These are phyloP conservation scores for Xylariales sp. DNA, from an alignment of 2,329 filamentous ascomycete species.

Conservation along the genomic window DNA sequence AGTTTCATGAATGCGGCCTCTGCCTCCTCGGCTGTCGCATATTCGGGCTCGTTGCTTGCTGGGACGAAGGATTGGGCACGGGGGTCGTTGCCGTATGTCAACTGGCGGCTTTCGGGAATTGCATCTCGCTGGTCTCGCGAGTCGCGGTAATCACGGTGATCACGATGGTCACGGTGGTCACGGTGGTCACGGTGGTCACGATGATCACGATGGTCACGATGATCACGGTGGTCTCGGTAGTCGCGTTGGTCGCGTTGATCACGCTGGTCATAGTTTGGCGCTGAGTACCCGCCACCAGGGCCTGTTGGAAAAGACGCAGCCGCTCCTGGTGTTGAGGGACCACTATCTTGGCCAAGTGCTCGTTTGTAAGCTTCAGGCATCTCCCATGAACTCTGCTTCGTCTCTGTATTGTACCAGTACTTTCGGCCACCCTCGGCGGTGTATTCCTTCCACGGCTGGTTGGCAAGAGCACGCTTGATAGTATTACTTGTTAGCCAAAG, in stretches of 20 bases:
- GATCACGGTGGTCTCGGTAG: too few relatives aligned
- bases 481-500: too few relatives aligned
- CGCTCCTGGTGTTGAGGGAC: constrained; percentile 38
- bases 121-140: too few relatives aligned
- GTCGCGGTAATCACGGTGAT: too few relatives aligned
- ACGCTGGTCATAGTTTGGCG: constrained; percentile 24
- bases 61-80: constrained; percentile 57
- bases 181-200: too few relatives aligned
- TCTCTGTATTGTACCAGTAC: constrained; percentile 94
- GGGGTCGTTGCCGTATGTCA: constrained; percentile 52
- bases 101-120: constrained; percentile 52
- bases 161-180: too few relatives aligned
- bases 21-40: constrained; percentile 76
- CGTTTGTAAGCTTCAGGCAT: constrained; percentile 81
- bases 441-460: constrained; percentile 91
- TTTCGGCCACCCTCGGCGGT: constrained; percentile 80
- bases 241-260: too few relatives aligned
- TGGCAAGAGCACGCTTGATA: constrained; percentile 72
- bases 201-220: too few relatives aligned
- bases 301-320: constrained; percentile 39
- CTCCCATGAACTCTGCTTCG: constrained; percentile 90
- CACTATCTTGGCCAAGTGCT: constrained; percentile 58
- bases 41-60: constrained; percentile 70
- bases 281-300: constrained; percentile 29
- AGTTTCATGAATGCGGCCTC: constrained; percentile 92